A percentile compares a stretch with the other conserved stretches of the same genome.
phyloP scores from a whole-genome alignment of 2,329 filamentous ascomycete genomes.

The Monilinia polystroma region DNA sequence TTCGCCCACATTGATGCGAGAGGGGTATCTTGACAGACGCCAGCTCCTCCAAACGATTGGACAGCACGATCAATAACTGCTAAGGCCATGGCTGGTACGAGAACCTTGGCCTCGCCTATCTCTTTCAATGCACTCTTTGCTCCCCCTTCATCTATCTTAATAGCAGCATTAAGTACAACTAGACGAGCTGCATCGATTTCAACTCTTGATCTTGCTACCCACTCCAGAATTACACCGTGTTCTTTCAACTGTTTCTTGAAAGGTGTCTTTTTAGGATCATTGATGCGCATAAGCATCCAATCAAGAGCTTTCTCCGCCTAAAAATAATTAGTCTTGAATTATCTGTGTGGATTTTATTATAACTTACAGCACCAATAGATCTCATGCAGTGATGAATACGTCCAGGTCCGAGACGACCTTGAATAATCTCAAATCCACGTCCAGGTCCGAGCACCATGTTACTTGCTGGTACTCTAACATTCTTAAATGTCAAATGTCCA shows the following conservation, averaged over 20 bases:
- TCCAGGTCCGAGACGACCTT: slow-evolving; percentile 91
- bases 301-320: slow-evolving; percentile 85
- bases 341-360: not conserved
- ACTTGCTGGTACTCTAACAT: slow-evolving; percentile 80
- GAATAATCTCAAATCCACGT: slow-evolving; percentile 96
- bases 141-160: slow-evolving; percentile 86
- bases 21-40: slow-evolving; percentile 92
- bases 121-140: slow-evolving; percentile 89
- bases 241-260: slow-evolving; percentile 85
- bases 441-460: slow-evolving; percentile 93
- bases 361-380: slow-evolving; percentile 74
- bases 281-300: slow-evolving; percentile 91
- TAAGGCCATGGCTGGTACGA: slow-evolving; percentile 78
- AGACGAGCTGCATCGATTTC: slow-evolving; percentile 93
- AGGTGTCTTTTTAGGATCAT: slow-evolving; percentile 85
- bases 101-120: slow-evolving; percentile 93
- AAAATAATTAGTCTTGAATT: slow-evolving; percentile 27
- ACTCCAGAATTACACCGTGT: slow-evolving; percentile 93
- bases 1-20: slow-evolving; percentile 79
- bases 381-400: slow-evolving; percentile 99
- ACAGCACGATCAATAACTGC: slow-evolving; percentile 91
- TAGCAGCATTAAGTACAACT: slow-evolving; percentile 88
- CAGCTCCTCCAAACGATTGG: slow-evolving; percentile 87
- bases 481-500: slow-evolving; percentile 84
- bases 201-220: slow-evolving; percentile 86